Evolutionary conservation across 2,329 filamentous ascomycete genomes (phyloP), one percentile per base, ranked within the genome.

Genomic region (Nemania abortiva): DNA sequence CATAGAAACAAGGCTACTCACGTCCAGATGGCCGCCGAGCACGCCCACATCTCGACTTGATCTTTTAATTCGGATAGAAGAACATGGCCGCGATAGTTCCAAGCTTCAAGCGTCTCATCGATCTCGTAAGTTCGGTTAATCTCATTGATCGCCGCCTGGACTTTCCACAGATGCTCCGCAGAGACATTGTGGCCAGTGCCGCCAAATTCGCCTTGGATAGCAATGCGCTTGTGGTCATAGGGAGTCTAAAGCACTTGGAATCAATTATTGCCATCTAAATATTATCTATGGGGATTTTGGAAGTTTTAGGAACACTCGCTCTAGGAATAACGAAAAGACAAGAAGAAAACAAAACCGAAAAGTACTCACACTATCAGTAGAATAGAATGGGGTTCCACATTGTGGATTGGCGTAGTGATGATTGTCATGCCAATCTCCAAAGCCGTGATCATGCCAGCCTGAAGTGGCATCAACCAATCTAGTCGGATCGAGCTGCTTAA

Each of bases 361-460:
- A 27, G 24, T 27, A 27, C 24, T 27, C 24, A 27, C 24, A 0
- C 87, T 88, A 3, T 80, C 73, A 2, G 81, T 82, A 0, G 89
- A 91, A 78, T 90, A 91, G 75, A 89, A 92, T 0, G 91, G 91
- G 0, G 90, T 86, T 6, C 91, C 91, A 68, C 91, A 93, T 74
- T 93, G 90, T 0, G 91, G 89, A 50, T 87, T 89, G 0, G 90
- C 88, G 76, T 93, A 93, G 76, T 92, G 89, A 72, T 92, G 90
- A 72, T 92, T 92, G 67, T 93, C 90, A 79, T 86, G 69, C 2
- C 85, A 92, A 75, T 93, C 90, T 0, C 91, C 91, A 1, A 85
- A 89, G 0, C 89, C 89, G 27, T 92, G 89, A 63, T 93, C 91
- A 34, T 84, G 76, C 91, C 91, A 93, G 0, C 91, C 91, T 0